phyloP scores from a whole-genome alignment of 2,329 filamentous ascomycete genomes.

The Moelleriella libera region DNA sequence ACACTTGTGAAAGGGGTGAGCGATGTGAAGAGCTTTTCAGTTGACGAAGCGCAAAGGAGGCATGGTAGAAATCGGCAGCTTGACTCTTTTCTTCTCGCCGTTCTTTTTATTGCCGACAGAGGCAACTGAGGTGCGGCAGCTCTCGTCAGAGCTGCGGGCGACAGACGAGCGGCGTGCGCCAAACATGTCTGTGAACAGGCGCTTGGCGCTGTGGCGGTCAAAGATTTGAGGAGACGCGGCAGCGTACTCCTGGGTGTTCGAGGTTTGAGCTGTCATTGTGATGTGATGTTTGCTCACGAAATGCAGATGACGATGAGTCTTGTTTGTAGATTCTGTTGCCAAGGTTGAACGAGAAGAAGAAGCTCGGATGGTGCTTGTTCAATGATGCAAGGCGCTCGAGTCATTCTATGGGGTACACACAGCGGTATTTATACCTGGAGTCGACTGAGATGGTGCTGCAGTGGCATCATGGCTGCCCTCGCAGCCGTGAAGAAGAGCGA shows the following conservation, averaged over 20 bases:
- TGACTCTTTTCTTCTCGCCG: background rate
- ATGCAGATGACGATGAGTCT: no score
- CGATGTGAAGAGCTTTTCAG: background rate
- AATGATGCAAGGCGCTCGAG: no score
- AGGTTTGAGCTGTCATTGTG: background rate
- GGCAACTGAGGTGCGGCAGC: slow-evolving; percentile 1
- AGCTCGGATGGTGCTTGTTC: no score
- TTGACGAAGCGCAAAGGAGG: slow-evolving; percentile 4
- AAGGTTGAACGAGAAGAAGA: no score
- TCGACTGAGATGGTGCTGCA: no score
- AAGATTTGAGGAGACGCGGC: slow-evolving; percentile 4
- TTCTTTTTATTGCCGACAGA: slow-evolving; percentile 2
- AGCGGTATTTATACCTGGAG: no score
- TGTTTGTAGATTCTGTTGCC: no score
- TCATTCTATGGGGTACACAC: no score
- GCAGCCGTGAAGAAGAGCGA: no score
- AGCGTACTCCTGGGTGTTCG: background rate
- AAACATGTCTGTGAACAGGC: slow-evolving; percentile 4
- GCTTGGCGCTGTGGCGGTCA: slow-evolving; percentile 3
- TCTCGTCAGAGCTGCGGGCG: background rate
- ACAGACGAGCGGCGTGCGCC: slow-evolving; percentile 3
- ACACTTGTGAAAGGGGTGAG: no score
- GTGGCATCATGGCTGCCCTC: no score
- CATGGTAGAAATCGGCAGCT: slow-evolving; percentile 2
- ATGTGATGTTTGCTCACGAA: no score